Conservation (phyloP, 2,329 filamentous ascomycete species). For the Fusarium setosum region DNA sequence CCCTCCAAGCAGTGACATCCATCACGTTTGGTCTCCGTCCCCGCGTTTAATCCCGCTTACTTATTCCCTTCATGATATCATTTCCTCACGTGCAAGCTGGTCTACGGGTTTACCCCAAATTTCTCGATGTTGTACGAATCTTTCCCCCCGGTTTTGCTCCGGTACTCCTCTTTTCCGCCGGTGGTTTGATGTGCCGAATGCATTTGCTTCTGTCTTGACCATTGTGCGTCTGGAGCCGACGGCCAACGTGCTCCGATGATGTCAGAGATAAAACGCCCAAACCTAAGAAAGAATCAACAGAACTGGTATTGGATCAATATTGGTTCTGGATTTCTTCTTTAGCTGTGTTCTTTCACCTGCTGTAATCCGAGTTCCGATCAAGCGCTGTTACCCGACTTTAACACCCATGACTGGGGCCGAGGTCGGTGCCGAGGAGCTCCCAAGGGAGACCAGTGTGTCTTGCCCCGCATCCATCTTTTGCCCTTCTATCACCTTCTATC, state of each 20-base stretch:
- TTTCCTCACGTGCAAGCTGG: neutral
- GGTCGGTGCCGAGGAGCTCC: neutral
- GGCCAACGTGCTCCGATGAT: neutral
- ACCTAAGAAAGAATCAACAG: neutral
- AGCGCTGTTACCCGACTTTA: neutral
- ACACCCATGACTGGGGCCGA: neutral
- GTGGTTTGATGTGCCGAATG: constrained; percentile 21
- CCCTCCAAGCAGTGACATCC: constrained; percentile 17
- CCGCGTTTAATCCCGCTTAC: constrained; percentile 17
- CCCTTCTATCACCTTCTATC: neutral
- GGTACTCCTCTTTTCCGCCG: constrained; percentile 3
- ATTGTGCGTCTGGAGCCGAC: neutral
- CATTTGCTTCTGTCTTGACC: constrained; percentile 4
- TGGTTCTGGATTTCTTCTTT: neutral
- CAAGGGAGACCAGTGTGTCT: neutral
- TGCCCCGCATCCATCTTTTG: neutral
- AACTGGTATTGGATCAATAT: neutral
- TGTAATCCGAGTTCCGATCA: neutral
- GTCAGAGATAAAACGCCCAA: neutral
- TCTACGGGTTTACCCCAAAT: constrained; percentile 14
- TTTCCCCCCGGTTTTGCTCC: constrained; percentile 2
- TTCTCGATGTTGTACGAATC: neutral
- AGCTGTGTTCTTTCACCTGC: neutral
- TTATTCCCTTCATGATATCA: constrained; percentile 7
- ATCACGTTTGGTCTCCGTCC: constrained; percentile 8